Conservation (phyloP, 257 asterid species). For the Solanum chmielewskii region DNA sequence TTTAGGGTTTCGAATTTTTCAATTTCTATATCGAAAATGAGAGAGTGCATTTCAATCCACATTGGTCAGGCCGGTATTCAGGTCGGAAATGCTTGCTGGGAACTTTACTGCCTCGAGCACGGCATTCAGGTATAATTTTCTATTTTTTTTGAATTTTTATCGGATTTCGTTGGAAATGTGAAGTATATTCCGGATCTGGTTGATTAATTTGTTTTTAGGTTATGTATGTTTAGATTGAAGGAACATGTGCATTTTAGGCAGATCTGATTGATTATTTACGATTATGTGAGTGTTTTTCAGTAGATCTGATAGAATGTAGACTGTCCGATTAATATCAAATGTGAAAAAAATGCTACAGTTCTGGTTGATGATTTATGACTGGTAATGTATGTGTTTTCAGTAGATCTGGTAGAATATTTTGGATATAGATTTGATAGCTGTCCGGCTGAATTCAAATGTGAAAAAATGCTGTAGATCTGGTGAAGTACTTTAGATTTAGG, state of each 20-base stretch:
- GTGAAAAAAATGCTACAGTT: neutral
- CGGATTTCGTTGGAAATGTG: neutral
- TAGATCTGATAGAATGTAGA: neutral
- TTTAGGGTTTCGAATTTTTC: neutral
- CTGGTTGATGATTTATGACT: neutral
- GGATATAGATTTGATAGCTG: neutral
- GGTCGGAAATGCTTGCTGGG: constrained; percentile 11
- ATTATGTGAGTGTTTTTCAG: neutral
- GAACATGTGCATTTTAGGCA: neutral
- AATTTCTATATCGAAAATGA: neutral
- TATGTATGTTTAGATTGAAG: neutral
- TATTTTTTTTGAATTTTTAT: no score
- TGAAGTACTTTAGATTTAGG: neutral
- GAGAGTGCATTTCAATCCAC: constrained; percentile 6
- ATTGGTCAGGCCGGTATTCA: constrained; percentile 10
- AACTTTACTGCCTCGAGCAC: constrained; percentile 8
- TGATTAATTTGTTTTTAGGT: neutral
- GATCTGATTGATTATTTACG: neutral
- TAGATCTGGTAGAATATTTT: neutral
- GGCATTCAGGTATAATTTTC: constrained; percentile 1
- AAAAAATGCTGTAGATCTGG: neutral
- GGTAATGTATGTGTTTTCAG: neutral
- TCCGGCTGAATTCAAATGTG: neutral
- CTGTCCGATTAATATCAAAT: neutral
- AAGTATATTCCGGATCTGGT: neutral